Evolutionary conservation across 306 rosid genomes (phyloP).

Genomic region (Geum urbanum): DNA sequence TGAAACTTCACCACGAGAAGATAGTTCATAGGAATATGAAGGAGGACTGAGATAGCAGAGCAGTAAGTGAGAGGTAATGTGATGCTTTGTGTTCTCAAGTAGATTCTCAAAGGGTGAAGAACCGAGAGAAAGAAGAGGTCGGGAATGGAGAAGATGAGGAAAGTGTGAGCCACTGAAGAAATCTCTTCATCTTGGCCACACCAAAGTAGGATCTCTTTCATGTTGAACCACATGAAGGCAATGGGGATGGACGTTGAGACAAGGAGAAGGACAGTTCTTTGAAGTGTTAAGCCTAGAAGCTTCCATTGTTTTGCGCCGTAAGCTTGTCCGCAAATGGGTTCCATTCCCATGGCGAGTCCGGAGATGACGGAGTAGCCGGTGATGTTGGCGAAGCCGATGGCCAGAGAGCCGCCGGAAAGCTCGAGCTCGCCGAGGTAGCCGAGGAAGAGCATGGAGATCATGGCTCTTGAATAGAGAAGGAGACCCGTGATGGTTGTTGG

Average conservation of each 20-base stretch:
- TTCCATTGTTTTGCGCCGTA: slow-evolving; percentile 80
- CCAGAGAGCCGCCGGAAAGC: slow-evolving; percentile 90
- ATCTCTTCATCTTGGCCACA: slow-evolving; percentile 79
- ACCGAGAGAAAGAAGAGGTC: slow-evolving; percentile 84
- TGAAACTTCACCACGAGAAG: slow-evolving; percentile 56
- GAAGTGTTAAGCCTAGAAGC: slow-evolving; percentile 72
- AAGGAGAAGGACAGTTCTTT: slow-evolving; percentile 73
- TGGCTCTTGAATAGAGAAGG: slow-evolving; percentile 69
- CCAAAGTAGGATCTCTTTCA: slow-evolving; percentile 61
- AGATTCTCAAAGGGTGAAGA: slow-evolving; percentile 83
- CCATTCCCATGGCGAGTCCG: slow-evolving; percentile 98
- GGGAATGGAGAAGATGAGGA: slow-evolving; percentile 72
- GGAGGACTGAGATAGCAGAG: slow-evolving; percentile 67
- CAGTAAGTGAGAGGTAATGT: slow-evolving; percentile 75
- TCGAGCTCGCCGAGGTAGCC: slow-evolving; percentile 88
- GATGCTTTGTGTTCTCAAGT: slow-evolving; percentile 70
- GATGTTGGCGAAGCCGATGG: slow-evolving; percentile 93
- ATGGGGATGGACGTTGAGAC: slow-evolving; percentile 77
- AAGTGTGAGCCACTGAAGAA: slow-evolving; percentile 71
- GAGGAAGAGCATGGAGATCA: slow-evolving; percentile 96
- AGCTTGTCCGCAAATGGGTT: slow-evolving; percentile 95
- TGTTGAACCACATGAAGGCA: slow-evolving; percentile 74
- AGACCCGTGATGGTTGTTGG: slow-evolving; percentile 79
- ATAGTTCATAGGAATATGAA: slow-evolving; percentile 80
- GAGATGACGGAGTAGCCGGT: slow-evolving; percentile 96